Base-by-base conservation (phyloP, 2,329 filamentous ascomycete species). In the Karstenula rhodostoma region DNA sequence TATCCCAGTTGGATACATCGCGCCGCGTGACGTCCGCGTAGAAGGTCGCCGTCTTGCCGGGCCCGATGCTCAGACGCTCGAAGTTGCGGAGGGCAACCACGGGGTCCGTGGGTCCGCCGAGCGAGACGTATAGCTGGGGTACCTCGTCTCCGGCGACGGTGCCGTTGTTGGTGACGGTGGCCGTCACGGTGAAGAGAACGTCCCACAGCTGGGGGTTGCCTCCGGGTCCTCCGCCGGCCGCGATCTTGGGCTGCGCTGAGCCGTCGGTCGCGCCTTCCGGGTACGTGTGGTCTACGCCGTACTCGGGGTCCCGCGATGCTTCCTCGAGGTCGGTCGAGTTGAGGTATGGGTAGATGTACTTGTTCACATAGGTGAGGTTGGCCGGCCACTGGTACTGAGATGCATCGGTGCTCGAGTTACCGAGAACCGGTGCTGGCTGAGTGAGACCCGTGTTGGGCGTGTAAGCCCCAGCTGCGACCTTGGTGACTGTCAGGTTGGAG, bases 1-100 rank as follows among this genome's bases (percentile, higher is more conserved):
- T 81, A 67, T 97, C 92, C 94, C 94, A 97, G 81, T 93, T 95
- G 75, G 90, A 93, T 58, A 97, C 68, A 73, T 97, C 94, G 58
- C 93, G 88, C 42, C 94, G 86, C 6, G 89, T 93, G 57, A 97
- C 78, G 17, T 88, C 85, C 0, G 87, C 88, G 0, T 77, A 83
- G 81, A 95, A 96, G 1, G 83, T 86, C 3, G 81, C 83, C 54
- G 84, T 87, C 77, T 87, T 77, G n/a, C 92, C 92, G 0, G 92
- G 85, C 4, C 85, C 82, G 64, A 97, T 88, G 52, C 83, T 84
- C 60, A 97, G 78, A 49, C 92, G 87, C 60, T 96, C 91, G 71
- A 97, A 98, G 47, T 89, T 89, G 62, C 94, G 89, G 15, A 98
- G 87, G 2, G 86, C 84, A 44, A 85, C 79, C 58, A 81, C 81